phyloP scores from a whole-genome alignment of 2,329 filamentous ascomycete species.

The Pochonia chlamydosporia region DNA sequence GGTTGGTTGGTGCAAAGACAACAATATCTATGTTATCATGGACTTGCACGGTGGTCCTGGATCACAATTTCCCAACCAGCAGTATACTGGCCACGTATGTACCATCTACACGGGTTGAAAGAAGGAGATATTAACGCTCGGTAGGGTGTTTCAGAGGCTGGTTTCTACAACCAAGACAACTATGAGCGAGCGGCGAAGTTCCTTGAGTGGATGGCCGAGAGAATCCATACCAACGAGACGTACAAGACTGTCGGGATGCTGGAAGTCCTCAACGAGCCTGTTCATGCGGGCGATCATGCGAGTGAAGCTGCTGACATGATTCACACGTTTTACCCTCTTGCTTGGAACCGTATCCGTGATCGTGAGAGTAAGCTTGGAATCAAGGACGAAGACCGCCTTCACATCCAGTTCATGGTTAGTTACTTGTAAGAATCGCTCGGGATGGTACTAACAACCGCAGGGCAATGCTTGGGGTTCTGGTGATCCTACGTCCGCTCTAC shows the following conservation, averaged over 20 bases:
- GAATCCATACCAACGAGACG: constrained; percentile 40
- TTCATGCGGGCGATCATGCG: constrained; percentile 26
- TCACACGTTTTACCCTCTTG: constrained; percentile 18
- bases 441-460: too few relatives aligned
- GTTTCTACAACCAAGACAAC: constrained; percentile 52
- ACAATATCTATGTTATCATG: constrained; percentile 18
- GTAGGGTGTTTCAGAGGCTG: constrained; percentile 20
- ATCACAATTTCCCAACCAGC: constrained; percentile 14
- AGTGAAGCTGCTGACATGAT: constrained; percentile 20
- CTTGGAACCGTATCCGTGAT: constrained; percentile 35
- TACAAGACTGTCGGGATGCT: constrained; percentile 54
- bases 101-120: too few relatives aligned
- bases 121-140: too few relatives aligned
- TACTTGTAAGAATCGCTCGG: too few relatives aligned
- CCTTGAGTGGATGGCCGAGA: constrained; percentile 48
- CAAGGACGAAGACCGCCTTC: constrained; percentile 35
- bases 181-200: constrained; percentile 50
- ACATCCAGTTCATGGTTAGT: constrained; percentile 46
- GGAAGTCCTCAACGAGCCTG: constrained; percentile 53
- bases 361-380: constrained; percentile 41
- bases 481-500: too few relatives aligned
- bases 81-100: constrained; percentile 21
- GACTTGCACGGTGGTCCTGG: constrained; percentile 20
- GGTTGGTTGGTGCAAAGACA: constrained; percentile 19
- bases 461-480: too few relatives aligned